Base-by-base conservation (phyloP, 2,329 filamentous ascomycete genomes). In the Claviceps capensis region DNA sequence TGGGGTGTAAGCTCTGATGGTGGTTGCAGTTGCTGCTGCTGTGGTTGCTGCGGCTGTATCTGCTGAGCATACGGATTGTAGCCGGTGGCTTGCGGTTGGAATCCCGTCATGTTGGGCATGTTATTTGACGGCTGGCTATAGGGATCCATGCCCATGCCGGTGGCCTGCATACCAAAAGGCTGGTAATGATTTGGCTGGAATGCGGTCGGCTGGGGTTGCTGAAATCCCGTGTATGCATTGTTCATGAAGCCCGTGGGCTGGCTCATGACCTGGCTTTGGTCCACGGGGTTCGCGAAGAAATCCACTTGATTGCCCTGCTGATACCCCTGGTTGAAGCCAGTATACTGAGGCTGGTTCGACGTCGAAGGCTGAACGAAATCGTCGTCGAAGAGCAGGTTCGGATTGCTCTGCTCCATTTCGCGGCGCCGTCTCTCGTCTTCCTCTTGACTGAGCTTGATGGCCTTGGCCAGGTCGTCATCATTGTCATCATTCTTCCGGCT, bases 291-390 rank as follows among this genome's bases (percentile, higher is more conserved):
- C 54, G 91, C 93, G 61, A 94, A 93, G 81, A 94, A 97, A 69
- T 98, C 93, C 17, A 98, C 93, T 13, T 88, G 88, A 53, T 86
- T 86, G 65, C 95, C 91, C 70, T 98, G 93, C 72, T 97, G 90
- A 63, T 98, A 98, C 47, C 91, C 91, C 70, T 95, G 90, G 68
- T 96, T 97, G 72, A 88, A 89, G 38, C 89, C 91, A 14, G 90
- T 97, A 42, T 80, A 81, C 69, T 90, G 88, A 38, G 86, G 79
- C 60, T 88, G 85, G 44, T 38, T 55, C 34, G 54, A 53, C 19
- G 50, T 50, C 46, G 61, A 57, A 3, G 64, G 60, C 62, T 83
- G 80, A 23, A 74, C 68, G 5, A 82, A 76, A 38, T 80, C 79
- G 60, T 95, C 87, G 60, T 95, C 90, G 61, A 98, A 97, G n/a